phyloP scores from a whole-genome alignment of 1,139 yeast species.

The Hemisphaericaspora xylanilytica region DNA sequence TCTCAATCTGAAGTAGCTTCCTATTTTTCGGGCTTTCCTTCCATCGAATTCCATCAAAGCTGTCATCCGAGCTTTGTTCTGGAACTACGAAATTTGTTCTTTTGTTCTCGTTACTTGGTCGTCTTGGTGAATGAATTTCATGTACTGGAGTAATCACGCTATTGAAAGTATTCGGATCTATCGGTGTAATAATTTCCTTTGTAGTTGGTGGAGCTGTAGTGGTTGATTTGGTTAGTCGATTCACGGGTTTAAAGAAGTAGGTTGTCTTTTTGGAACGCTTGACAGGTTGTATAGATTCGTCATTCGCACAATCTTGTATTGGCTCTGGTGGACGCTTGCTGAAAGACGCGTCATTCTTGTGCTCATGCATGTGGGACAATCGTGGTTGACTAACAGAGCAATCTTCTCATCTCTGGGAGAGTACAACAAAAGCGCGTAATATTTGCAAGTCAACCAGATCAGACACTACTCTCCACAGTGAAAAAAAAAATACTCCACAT shows the following conservation, averaged over 20 bases:
- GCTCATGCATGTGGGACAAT: background rate
- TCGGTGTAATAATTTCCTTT: constrained; percentile 4
- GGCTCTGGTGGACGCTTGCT: constrained; percentile 1
- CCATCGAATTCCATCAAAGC: constrained; percentile 49
- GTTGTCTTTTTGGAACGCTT: constrained; percentile 29
- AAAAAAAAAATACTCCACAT: no score
- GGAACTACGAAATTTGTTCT: background rate
- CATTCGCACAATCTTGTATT: constrained; percentile 5
- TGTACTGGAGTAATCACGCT: constrained; percentile 9
- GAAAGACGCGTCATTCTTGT: constrained; percentile 6
- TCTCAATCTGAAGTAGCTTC: background rate
- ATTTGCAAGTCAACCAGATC: no score
- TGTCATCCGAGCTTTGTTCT: constrained; percentile 44
- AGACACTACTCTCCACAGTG: no score
- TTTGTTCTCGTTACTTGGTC: background rate
- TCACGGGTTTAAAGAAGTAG: constrained; percentile 39
- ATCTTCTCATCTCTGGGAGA: no score
- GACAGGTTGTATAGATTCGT: constrained; percentile 13
- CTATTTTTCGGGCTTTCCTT: constrained; percentile 27
- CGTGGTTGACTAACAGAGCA: no score
- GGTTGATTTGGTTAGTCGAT: constrained; percentile 20
- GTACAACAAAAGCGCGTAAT: no score
- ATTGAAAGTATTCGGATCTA: constrained; percentile 8
- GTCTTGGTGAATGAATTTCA: constrained; percentile 5
- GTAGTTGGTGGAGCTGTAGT: background rate